phyloP scores from a whole-genome alignment of 169 alveolate species.

The Plasmodium vivax region DNA sequence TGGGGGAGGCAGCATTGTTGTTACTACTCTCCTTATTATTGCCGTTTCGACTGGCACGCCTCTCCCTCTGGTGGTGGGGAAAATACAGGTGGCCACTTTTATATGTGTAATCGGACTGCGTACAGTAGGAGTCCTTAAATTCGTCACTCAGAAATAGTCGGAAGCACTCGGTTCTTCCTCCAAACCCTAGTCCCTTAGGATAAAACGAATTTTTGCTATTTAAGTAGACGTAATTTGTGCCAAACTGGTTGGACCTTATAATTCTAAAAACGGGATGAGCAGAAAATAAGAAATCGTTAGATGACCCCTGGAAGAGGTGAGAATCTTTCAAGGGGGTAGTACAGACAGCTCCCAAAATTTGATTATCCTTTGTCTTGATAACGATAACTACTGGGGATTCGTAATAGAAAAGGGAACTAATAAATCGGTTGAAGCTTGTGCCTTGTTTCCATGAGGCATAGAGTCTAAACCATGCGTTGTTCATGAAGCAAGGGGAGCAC shows the following conservation, averaged over 20 bases:
- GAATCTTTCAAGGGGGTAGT: conserved; percentile 75
- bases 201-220: conserved; percentile 68
- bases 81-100: conserved; percentile 70
- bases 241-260: conserved; percentile 42
- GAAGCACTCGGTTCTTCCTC: conserved; percentile 74
- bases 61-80: conserved; percentile 37
- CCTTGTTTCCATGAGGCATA: conserved; percentile 76
- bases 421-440: conserved; percentile 67
- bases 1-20: background rate
- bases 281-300: conserved; percentile 66
- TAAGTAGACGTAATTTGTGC: conserved; percentile 60
- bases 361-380: conserved; percentile 68
- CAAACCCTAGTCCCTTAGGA: conserved; percentile 74
- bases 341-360: conserved; percentile 70
- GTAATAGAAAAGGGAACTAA: conserved; percentile 45
- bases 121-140: conserved; percentile 75
- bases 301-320: conserved; percentile 62
- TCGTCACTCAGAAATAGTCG: conserved; percentile 71
- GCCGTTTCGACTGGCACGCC: background rate
- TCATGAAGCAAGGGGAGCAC: conserved; percentile 62
- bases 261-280: conserved; percentile 70
- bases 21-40: background rate
- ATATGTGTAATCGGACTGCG: conserved; percentile 68
- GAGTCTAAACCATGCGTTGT: conserved; percentile 70
- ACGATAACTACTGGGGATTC: conserved; percentile 61